Conservation (phyloP, 148 eudicot species). For the Cornus controversa region DNA sequence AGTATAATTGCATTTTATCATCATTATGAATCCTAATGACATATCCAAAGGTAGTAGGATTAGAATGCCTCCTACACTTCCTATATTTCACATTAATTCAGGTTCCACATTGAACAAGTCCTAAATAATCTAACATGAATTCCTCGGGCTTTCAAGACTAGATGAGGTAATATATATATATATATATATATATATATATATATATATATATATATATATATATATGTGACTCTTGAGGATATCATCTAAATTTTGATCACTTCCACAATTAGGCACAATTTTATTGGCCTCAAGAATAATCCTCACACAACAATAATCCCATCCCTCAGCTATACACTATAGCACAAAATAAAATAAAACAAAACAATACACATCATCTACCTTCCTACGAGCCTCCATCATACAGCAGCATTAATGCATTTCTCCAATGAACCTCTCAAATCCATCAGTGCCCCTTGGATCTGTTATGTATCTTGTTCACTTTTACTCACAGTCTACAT, state of each 20-base stretch:
- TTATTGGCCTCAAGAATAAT: not conserved
- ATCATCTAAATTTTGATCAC: not conserved
- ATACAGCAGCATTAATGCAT: not conserved
- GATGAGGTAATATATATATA: too few species aligned
- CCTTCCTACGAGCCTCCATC: not conserved
- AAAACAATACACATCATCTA: not conserved
- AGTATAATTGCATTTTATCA: too few species aligned
- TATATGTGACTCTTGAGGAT: not conserved
- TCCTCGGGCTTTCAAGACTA: too few species aligned
- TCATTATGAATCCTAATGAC: too few species aligned
- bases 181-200: too few species aligned
- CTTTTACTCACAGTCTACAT: too few species aligned
- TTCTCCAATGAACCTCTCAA: not conserved
- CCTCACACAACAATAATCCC: too few species aligned
- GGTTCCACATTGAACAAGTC: not conserved
- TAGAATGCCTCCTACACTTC: not conserved
- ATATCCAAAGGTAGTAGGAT: too few species aligned
- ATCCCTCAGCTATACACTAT: not conserved
- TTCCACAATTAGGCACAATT: not conserved
- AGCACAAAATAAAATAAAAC: not conserved
- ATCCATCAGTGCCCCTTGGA: too few species aligned
- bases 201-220: too few species aligned
- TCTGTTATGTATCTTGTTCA: too few species aligned
- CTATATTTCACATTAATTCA: not conserved
- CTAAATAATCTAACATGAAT: too few species aligned